Conservation (phyloP, 768 basidiomycete genomes). For the Jaapia argillacea region DNA sequence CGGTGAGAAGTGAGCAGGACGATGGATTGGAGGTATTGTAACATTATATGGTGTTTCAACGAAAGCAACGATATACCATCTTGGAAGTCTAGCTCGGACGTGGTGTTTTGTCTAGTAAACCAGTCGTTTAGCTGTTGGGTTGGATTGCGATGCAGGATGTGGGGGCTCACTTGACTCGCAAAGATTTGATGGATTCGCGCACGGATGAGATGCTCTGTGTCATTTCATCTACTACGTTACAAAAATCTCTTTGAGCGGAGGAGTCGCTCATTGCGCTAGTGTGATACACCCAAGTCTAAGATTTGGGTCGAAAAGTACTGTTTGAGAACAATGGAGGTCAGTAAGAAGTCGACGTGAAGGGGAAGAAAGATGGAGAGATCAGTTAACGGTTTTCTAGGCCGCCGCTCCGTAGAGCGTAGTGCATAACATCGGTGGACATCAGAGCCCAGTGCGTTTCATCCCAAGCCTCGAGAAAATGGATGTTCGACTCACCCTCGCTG, state of each 20-base stretch:
- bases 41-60: conserved; percentile 73
- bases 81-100: conserved; percentile 37
- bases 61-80: conserved; percentile 89
- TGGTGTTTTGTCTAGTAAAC: conserved; percentile 15
- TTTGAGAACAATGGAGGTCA: background rate
- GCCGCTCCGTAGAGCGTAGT: conserved; percentile 40
- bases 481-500: background rate
- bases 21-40: conserved; percentile 82
- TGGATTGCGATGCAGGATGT: background rate
- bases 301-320: background rate
- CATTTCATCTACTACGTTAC: conserved; percentile 41
- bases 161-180: conserved; percentile 42
- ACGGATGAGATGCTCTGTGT: conserved; percentile 50
- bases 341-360: background rate
- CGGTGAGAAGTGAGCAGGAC: conserved; percentile 65
- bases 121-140: background rate
- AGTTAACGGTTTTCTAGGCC: conserved; percentile 62
- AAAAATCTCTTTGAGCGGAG: conserved; percentile 16
- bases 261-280: background rate
- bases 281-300: background rate
- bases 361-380: conserved; percentile 19
- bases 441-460: conserved; percentile 65
- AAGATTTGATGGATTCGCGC: conserved; percentile 40
- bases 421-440: conserved; percentile 39
- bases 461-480: background rate